These are phyloP conservation scores for Zygosaccharomyces sapae DNA, from an alignment of 1,139 yeast genomes.

Conservation along the genomic window DNA sequence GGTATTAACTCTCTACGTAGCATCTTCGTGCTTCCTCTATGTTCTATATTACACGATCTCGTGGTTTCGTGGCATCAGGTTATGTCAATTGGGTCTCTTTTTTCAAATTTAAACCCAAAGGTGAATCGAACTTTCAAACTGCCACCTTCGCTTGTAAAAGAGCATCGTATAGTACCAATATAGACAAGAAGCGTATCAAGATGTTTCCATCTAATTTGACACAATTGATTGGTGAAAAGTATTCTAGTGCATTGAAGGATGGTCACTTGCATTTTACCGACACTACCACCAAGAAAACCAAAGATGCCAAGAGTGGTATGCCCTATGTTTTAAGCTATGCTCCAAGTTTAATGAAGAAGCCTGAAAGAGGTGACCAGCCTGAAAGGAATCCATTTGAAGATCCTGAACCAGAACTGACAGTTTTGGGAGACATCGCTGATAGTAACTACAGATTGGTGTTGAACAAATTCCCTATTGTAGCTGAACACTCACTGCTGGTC, in stretches of 20 bases:
- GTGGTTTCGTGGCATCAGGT: constrained; percentile 6
- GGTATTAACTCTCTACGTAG: not conserved
- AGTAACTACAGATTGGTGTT: constrained; percentile 59
- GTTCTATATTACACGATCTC: constrained; percentile 1
- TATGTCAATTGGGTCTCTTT: not conserved
- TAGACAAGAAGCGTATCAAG: not conserved
- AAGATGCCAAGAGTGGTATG: constrained; percentile 35
- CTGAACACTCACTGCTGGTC: constrained; percentile 71
- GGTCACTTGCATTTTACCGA: constrained; percentile 39
- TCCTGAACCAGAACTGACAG: constrained; percentile 73
- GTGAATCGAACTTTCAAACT: not conserved
- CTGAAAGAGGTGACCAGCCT: constrained; percentile 42
- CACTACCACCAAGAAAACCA: constrained; percentile 31
- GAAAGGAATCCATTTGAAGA: constrained; percentile 65
- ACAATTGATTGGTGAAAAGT: constrained; percentile 33
- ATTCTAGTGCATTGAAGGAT: constrained; percentile 35
- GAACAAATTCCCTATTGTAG: constrained; percentile 81
- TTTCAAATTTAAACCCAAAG: not conserved
- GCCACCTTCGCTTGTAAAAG: not conserved
- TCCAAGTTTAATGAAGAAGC: constrained; percentile 55
- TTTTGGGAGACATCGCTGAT: constrained; percentile 46
- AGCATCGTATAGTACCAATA: not conserved
- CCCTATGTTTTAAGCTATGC: constrained; percentile 43
- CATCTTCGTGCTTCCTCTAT: not conserved
- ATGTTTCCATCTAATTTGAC: constrained; percentile 38